Base-by-base conservation (phyloP, 2,329 filamentous ascomycete genomes). In the Scolecobasidium constrictum region DNA sequence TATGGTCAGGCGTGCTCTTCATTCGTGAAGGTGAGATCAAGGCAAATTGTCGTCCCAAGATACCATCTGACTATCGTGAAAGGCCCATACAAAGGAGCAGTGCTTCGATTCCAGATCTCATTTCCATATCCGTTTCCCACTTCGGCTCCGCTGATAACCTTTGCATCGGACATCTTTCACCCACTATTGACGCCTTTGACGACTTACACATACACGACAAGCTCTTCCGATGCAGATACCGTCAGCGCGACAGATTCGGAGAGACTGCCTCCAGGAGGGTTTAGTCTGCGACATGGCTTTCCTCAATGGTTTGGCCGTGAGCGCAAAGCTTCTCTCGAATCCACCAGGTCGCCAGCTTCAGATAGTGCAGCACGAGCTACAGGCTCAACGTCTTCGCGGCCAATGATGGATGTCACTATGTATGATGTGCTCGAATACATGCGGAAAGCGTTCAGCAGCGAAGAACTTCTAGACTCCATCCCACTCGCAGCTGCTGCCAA, bases 1-100 rank as follows among this genome's bases (percentile, higher is more conserved):
- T 87, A 38, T 96, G 90, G 90, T 82, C 81, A 22, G 88, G 86
- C n/a, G 83, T 94, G 16, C 70, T 96, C 20, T 96, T 96, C 58
- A 78, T 94, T 48, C 83, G 86, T 44, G 81, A 85, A 69, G 90
- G 90, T 92, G 67, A 50, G 38, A 20, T 12, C 21, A 16, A 22
- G 13, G n/a, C 11, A 12, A 11, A n/a, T 15, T 34, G n/a, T 5
- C 19, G 11, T 9, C 2, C 4, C 17, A n/a, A 26, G 15, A 20
- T 31, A 12, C 13, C 5, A 19, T 6, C 16, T 19, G 15, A 39
- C 20, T 38, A 15, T 21, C 20, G 11, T 31, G 45, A 45, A 51
- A 94, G 90, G 90, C 35, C 90, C 92, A 15, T 98, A 95, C 64
- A 75, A 85, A 16, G 81, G 84, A 46, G 85, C 87, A 37, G 76